Base-by-base conservation (phyloP, 306 rosid species). In the Quercus aquifolioides region DNA sequence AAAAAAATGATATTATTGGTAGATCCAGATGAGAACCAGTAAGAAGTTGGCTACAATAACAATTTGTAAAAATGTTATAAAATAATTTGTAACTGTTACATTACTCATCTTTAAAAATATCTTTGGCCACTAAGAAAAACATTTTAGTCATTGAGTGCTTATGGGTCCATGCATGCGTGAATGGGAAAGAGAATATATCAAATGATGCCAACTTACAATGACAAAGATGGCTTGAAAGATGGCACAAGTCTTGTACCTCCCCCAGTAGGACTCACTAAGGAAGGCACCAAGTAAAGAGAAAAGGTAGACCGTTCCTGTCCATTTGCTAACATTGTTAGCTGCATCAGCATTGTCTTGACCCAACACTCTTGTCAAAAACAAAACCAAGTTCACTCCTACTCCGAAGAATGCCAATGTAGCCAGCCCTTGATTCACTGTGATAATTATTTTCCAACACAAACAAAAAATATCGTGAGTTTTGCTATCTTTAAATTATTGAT, bases 331-430 rank as follows among this genome's bases (percentile, higher is more conserved):
- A 12, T 81, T 86, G 71, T 93, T 93, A 6, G 97, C 98, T 1
- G 98, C 98, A 5, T 78, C 87, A 0, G 98, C 98, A 19, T 93
- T 93, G 79, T 93, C 91, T 80, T 93, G 93, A 6, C 90, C 93
- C 82, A 93, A 15, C 19, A 93, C 97, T 71, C 94, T 78, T 0
- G 97, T 93, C 80, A 93, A 69, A 76, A 89, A 88, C 70, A 93
- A 15, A 11, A 93, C 98, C 83, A 93, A 73, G 58, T 93, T 93
- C 85, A 91, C 98, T 51, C 92, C 94, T 0, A 93, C 94, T 0
- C 98, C 98, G 25, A 93, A 93, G 82, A 93, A 93, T 21, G 98
- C 97, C 80, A 93, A 60, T 0, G 97, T 93, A 1, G 97, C 98
- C 15, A 93, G 43, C n/a, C 96, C 97, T 87, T 93, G 98, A 14